Base-by-base conservation (phyloP, 371 early-diverging fungal genomes). In the Choanephora cucurbitarum region DNA sequence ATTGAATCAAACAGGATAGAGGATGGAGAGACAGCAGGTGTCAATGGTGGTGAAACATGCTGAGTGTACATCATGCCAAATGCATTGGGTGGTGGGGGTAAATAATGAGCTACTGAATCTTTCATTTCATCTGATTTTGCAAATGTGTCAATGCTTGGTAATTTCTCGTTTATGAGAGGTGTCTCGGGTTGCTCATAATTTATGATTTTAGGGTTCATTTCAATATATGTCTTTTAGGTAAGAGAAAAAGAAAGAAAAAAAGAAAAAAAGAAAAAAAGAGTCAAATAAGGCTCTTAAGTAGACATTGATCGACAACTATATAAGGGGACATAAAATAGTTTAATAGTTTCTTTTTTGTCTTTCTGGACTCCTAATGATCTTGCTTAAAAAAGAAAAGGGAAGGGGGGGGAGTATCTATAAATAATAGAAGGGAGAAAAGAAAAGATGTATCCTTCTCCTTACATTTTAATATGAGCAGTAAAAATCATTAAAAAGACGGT, bases 11-110 rank as follows among this genome's bases (percentile, higher is more conserved):
- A 21, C 11, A 69, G 46, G 32, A 69, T 55, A 40, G 69, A 69
- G 15, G 69, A 65, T 53, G 69, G 69, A 40, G 69, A 69, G 11
- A 69, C 66, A 24, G 69, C 69, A 53, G 69, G 69, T 8, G 69
- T 69, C 18, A 69, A 45, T 21, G 69, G 69, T 56, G 69, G 69
- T 24, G 69, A 69, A 42, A 69, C 50, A 47, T 66, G 45, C 31
- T 66, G 60, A 22, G 50, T 46, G 19, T 66, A 62, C 18, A 62
- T 55, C 54, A 57, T 37, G 24, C 47, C 33, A 3, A 41, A 49
- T n/a, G 60, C 43, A 17, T 37, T 22, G 34, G 62, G 21, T 33
- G 57, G 43, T 39, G 63, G 52, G 15, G 48, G 48, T 37, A 37
- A 37, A 37, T 43, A 43, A 43, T 7, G n/a, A 21, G 58, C 49